Base-by-base conservation (phyloP, 305 asterid genomes). In the Stenogyne calaminthoides region DNA sequence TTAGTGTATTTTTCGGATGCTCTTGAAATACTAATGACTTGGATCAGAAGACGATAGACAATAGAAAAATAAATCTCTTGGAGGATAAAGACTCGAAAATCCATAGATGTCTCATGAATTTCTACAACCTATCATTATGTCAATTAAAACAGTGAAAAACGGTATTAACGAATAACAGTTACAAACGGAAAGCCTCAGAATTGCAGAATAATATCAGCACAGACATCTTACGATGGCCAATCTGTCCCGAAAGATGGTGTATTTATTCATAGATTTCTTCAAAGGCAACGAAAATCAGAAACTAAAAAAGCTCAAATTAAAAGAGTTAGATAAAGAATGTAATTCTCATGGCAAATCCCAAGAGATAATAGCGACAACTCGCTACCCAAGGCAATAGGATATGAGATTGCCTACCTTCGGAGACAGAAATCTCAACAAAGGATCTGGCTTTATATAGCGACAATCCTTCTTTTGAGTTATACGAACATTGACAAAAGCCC, bases 211-310 rank as follows among this genome's bases (percentile, higher is more conserved):
- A 69, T 74, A 37, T 72, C 88, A 78, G n/a, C 88, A 84, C 66
- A 67, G 82, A 65, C 70, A 54, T 32, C 65, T 37, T 29, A 0
- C 20, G 32, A 69, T 22, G 69, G 75, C 83, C 77, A 78, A 60
- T 84, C 82, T 78, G 88, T 65, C 88, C 88, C 86, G 88, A 84
- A 84, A 84, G 88, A 84, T 84, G 88, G 88, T 84, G 84, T 84
- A 37, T 6, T 64, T 52, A 27, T 52, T 9, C 25, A 27, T 0
- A 42, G 49, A 77, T 84, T 77, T 84, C 88, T 49, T 81, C 86
- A 77, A 49, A 37, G 83, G 83, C 88, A n/a, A 0, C 2, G 0
- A 5, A 47, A 62, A 1, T 0, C 4, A 56, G 6, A 22, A 46
- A 27, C 1, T 0, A 2, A 7, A 1, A 27, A 66, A 22, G 4